Percentiles rank a stretch among this genome's conserved stretches.
Evolutionary conservation across 2,329 filamentous ascomycete genomes (phyloP).

Genomic region (Rhytidhysteron rufulum): DNA sequence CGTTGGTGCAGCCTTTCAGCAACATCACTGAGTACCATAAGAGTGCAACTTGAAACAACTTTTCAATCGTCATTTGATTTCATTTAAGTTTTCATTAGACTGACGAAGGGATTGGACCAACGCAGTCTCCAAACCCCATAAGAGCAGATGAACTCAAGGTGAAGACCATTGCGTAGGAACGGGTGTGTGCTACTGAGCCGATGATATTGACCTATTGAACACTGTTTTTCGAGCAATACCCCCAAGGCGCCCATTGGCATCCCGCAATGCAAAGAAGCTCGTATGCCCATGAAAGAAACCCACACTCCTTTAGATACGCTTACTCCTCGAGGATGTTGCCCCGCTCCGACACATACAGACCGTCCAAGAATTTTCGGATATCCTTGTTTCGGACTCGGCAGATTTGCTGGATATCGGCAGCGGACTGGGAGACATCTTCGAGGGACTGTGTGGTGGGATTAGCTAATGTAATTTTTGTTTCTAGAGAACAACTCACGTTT

Average conservation of each 20-base stretch:
- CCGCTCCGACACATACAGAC: slow-evolving; percentile 99
- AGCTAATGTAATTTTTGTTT: neutral
- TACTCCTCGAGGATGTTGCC: slow-evolving; percentile 79
- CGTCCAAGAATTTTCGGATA: slow-evolving; percentile 99
- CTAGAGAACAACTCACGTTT: slow-evolving; percentile 52
- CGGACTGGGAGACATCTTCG: slow-evolving; percentile 95
- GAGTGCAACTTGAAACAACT: no score
- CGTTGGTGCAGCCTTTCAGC: no score
- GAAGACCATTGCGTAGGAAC: neutral
- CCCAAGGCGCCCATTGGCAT: slow-evolving; percentile 35
- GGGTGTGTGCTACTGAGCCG: slow-evolving; percentile 10
- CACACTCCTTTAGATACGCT: slow-evolving; percentile 24
- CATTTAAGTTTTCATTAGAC: no score
- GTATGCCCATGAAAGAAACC: slow-evolving; percentile 39
- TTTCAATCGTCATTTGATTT: no score
- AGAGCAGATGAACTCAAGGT: no score
- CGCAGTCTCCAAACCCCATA: no score
- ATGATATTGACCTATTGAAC: slow-evolving; percentile 35
- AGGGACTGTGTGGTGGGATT: slow-evolving; percentile 55
- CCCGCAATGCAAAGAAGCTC: slow-evolving; percentile 38
- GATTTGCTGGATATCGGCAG: slow-evolving; percentile 99
- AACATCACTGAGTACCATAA: no score
- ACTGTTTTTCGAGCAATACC: slow-evolving; percentile 36
- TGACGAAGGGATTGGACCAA: no score
- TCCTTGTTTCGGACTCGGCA: slow-evolving; percentile 99